phyloP scores from a whole-genome alignment of 2,329 filamentous ascomycete genomes.

The Metarhizium sp. region DNA sequence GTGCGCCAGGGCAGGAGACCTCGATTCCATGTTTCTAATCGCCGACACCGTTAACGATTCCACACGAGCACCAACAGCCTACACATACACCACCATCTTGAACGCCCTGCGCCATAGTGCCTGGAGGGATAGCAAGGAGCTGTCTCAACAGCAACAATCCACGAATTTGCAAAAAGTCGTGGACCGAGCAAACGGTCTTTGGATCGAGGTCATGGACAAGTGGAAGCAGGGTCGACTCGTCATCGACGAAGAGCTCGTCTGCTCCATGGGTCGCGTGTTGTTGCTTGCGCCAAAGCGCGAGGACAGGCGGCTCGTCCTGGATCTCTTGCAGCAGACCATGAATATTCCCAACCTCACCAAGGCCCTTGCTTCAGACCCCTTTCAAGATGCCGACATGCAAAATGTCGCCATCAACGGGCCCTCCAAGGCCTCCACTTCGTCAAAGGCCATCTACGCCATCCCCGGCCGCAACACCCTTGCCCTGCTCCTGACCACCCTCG shows the following conservation, averaged over 20 bases:
- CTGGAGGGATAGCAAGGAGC: slow-evolving; percentile 14
- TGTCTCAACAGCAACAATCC: slow-evolving; percentile 20
- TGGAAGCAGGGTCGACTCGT: slow-evolving; percentile 64
- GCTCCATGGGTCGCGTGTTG: slow-evolving; percentile 73
- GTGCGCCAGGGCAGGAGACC: slow-evolving; percentile 63
- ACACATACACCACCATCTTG: slow-evolving; percentile 75
- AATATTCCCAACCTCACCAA: slow-evolving; percentile 50
- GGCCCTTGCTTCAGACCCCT: slow-evolving; percentile 13
- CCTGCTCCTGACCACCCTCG: slow-evolving; percentile 56
- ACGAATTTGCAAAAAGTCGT: slow-evolving; percentile 38
- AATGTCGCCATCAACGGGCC: slow-evolving; percentile 9
- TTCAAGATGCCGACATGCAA: slow-evolving; percentile 12
- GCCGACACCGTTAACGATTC: slow-evolving; percentile 61
- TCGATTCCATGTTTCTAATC: slow-evolving; percentile 74
- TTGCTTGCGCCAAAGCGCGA: slow-evolving; percentile 47
- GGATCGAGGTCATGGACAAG: slow-evolving; percentile 68
- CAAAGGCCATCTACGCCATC: slow-evolving; percentile 24
- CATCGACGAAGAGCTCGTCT: slow-evolving; percentile 72
- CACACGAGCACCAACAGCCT: slow-evolving; percentile 51
- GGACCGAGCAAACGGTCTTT: slow-evolving; percentile 62
- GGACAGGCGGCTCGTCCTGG: slow-evolving; percentile 64
- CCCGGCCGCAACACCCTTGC: slow-evolving; percentile 55
- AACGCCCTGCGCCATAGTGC: slow-evolving; percentile 53
- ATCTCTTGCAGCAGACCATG: slow-evolving; percentile 75
- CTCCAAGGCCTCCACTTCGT: slow-evolving; percentile 3